phyloP scores from a whole-genome alignment of 768 basidiomycete species.

The Lentinula detonsa region DNA sequence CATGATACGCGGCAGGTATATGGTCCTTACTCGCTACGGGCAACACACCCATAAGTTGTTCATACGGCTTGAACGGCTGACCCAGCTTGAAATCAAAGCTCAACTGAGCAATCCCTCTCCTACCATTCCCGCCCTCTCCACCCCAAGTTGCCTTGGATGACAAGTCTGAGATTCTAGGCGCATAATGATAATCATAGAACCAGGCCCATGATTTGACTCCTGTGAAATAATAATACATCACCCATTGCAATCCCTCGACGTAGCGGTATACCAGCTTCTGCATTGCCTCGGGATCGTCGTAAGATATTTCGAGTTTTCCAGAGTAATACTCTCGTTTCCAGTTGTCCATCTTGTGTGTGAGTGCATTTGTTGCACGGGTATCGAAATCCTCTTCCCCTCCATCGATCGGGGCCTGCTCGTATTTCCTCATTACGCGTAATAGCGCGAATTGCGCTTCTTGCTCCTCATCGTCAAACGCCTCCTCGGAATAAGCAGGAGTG shows the following conservation, averaged over 20 bases:
- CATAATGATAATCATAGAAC: slow-evolving; percentile 99
- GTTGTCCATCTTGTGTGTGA: slow-evolving; percentile 82
- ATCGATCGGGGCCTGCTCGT: slow-evolving; percentile 78
- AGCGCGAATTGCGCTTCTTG: slow-evolving; percentile 72
- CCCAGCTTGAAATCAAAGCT: slow-evolving; percentile 84
- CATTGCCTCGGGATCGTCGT: slow-evolving; percentile 62
- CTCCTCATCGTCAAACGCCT: slow-evolving; percentile 45
- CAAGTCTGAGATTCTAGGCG: slow-evolving; percentile 91
- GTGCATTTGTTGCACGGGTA: slow-evolving; percentile 61
- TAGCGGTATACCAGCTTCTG: slow-evolving; percentile 72
- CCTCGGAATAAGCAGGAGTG: slow-evolving; percentile 47
- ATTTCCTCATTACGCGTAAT: slow-evolving; percentile 81
- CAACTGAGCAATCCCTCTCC: slow-evolving; percentile 61
- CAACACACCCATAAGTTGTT: slow-evolving; percentile 97
- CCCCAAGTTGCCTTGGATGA: slow-evolving; percentile 2
- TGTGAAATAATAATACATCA: slow-evolving; percentile 97
- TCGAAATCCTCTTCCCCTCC: slow-evolving; percentile 75
- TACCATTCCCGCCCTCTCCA: not conserved
- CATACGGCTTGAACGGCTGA: slow-evolving; percentile 84
- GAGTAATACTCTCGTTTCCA: slow-evolving; percentile 92
- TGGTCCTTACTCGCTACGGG: slow-evolving; percentile 87
- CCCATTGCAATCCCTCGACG: slow-evolving; percentile 95
- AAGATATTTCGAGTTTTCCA: slow-evolving; percentile 85
- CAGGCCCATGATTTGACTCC: slow-evolving; percentile 98
- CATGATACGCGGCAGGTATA: slow-evolving; percentile 82